Evolutionary conservation across 306 rosid genomes (phyloP), one percentile per base, ranked within the genome.

Genomic region (Senna tora): DNA sequence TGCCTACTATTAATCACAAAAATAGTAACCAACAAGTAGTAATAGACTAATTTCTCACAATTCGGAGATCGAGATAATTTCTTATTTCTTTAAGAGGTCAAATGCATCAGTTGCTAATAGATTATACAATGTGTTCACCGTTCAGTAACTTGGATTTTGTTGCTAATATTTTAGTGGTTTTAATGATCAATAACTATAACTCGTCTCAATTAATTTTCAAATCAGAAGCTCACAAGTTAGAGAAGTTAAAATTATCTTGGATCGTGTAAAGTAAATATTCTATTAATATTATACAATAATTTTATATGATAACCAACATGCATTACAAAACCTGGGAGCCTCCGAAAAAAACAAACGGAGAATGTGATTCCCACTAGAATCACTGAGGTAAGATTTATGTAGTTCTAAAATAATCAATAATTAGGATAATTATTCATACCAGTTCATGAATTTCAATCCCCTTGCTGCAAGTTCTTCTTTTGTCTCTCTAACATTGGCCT

Each of bases 401-500:
- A 53, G 51, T 50, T 13, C 70, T 66, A n/a, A 73, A 9, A 30
- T 32, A 41, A 69, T 45, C 55, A 66, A 73, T n/a, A 74, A 72
- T 57, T 16, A 61, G n/a, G 45, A 22, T 61, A 67, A 66, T 50
- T 47, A 53, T 25, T 51, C 84, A 20, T 83, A 92, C 97, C 97
- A 92, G 75, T 87, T 89, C 76, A 92, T 15, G 84, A 92, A 92
- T 75, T 92, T 63, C 79, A 83, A 41, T 64, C 97, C 97, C 81
- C 97, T 81, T 13, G 84, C 86, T 70, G 86, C 86, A 56, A 92
- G 85, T 66, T 92, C 97, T 71, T 89, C 97, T 70, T 81, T 92
- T 55, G 91, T 87, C 89, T 92, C 97, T 85, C 97, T 81, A 47
- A 87, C 85, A 73, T 83, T 42, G 32, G 88, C 86, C 89, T 84